These are phyloP conservation scores for Inga oerstediana DNA, from an alignment of 306 rosid genomes.

Conservation along the genomic window DNA sequence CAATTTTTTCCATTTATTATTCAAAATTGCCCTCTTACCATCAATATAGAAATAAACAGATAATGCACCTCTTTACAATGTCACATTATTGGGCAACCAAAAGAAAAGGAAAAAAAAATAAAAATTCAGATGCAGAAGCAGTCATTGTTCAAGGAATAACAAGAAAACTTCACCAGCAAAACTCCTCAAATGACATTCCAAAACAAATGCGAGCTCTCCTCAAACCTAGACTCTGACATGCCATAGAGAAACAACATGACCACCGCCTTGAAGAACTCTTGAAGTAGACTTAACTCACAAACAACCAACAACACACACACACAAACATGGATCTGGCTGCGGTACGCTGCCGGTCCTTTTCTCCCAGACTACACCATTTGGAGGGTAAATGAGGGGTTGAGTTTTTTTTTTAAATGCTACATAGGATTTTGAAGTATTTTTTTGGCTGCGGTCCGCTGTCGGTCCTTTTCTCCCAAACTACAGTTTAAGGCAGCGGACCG, in stretches of 20 bases:
- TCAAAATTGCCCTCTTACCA: background rate
- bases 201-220: background rate
- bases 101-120: background rate
- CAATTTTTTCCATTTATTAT: background rate
- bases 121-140: background rate
- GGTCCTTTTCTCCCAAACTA: too few species aligned
- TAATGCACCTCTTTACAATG: background rate
- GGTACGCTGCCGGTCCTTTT: too few species aligned
- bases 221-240: background rate
- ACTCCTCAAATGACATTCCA: background rate
- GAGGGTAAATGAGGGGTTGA: too few species aligned
- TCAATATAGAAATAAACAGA: background rate
- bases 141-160: background rate
- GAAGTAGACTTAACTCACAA: background rate
- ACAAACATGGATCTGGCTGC: too few species aligned
- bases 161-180: background rate
- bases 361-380: too few species aligned
- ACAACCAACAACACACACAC: background rate
- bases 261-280: background rate
- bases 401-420: too few species aligned
- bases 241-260: background rate
- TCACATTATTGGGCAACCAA: background rate
- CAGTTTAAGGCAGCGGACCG: too few species aligned
- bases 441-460: too few species aligned
- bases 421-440: too few species aligned